phyloP scores from a whole-genome alignment of 2,329 filamentous ascomycete species.

The Chrysoporthe deuterocubensis region DNA sequence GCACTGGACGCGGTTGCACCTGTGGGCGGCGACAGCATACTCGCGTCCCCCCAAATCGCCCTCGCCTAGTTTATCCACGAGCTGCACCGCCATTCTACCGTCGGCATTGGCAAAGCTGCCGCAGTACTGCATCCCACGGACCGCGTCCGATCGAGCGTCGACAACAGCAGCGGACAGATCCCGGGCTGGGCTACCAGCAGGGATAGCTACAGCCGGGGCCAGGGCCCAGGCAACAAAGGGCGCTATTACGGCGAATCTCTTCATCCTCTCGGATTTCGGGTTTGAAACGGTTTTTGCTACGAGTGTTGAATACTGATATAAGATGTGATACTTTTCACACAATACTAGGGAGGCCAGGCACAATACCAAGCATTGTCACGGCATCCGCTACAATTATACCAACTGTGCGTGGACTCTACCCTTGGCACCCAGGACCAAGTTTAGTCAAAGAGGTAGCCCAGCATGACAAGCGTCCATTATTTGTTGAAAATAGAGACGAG shows the following conservation, averaged over 20 bases:
- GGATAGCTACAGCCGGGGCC: neutral
- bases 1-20: slow-evolving; percentile 21
- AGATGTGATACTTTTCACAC: slow-evolving; percentile 8
- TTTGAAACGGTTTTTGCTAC: neutral
- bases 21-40: neutral
- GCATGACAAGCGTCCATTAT: neutral
- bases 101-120: slow-evolving; percentile 19
- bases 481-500: neutral
- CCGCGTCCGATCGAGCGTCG: neutral
- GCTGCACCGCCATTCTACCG: neutral
- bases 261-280: neutral
- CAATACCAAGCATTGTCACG: slow-evolving; percentile 12
- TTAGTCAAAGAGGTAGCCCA: neutral
- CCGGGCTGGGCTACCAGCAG: neutral
- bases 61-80: slow-evolving; percentile 4
- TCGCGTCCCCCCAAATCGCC: neutral
- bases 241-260: neutral
- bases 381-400: slow-evolving; percentile 9
- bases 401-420: neutral
- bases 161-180: neutral
- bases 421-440: neutral
- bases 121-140: slow-evolving; percentile 9
- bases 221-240: neutral
- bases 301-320: neutral
- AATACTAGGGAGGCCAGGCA: slow-evolving; percentile 9